Evolutionary conservation across 2,329 filamentous ascomycete genomes (phyloP), one percentile per base, ranked within the genome.

Genomic region (Phyllosticta capitalensis): DNA sequence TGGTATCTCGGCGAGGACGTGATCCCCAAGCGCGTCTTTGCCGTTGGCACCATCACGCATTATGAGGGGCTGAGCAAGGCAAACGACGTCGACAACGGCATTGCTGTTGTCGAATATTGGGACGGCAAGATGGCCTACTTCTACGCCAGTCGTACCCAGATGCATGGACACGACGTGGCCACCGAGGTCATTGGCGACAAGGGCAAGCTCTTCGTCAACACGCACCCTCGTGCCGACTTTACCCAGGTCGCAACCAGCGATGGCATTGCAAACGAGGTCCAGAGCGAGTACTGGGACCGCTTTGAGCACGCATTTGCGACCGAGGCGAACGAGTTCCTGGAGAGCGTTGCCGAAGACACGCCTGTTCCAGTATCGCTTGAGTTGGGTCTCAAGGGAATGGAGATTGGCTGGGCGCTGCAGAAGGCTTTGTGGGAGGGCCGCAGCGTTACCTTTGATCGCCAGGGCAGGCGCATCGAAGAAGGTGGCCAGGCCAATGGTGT

Each of bases 351-450:
- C n/a, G 65, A 75, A 14, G 66, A 74, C 51, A 72, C 62, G 45
- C 64, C 69, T 1, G 64, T 76, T 30, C 73, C 74, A 0, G 58
- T 75, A 60, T 63, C 67, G 33, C 66, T 76, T 49, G 67, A 69
- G 20, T 67, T 66, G 52, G 71, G 66, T 20, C 65, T 73, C 22
- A 72, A 67, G 63, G 70, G 69, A 10, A 69, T 75, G 53, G 64
- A 71, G 61, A 76, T 77, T 62, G 73, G 70, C 1, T 64, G 67
- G 54, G 82, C 66, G 81, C 5, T 86, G 62, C 82, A 85, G 67
- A 80, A 85, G 67, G 75, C 76, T 14, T 69, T 85, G 69, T 76
- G 80, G 55, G 76, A 74, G 0, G 81, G 79, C 7, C 74, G 78
- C 68, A 83, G 82, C 72, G 81, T 85, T 30, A 76, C 74, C 56